These are phyloP conservation scores for Schizothecium vesticola DNA, from an alignment of 495 filamentous ascomycete species.

Conservation along the genomic window DNA sequence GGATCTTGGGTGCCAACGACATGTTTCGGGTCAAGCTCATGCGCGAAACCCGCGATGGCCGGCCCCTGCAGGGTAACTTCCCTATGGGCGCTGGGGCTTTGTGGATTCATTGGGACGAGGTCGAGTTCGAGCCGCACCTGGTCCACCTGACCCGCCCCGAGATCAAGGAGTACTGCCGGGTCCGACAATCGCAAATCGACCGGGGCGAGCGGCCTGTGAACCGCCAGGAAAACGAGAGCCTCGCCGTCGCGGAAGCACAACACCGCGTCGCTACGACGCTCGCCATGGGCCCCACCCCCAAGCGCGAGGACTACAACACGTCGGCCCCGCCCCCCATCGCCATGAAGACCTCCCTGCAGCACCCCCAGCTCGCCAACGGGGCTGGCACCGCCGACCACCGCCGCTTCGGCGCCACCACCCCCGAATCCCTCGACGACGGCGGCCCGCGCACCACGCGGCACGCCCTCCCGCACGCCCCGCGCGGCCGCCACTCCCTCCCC, in stretches of 20 bases:
- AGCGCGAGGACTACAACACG: constrained; percentile 11
- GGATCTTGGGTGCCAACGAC: constrained; percentile 47
- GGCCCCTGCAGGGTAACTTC: constrained; percentile 43
- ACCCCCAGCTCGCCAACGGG: constrained; percentile 7
- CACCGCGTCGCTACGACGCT: constrained; percentile 32
- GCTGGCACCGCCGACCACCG: constrained; percentile 1
- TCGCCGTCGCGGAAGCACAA: constrained; percentile 44
- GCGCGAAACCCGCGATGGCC: constrained; percentile 45
- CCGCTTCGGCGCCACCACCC: constrained; percentile 9
- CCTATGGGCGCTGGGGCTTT: constrained; percentile 47
- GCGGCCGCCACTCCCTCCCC: constrained; percentile 26
- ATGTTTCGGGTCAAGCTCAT: constrained; percentile 51
- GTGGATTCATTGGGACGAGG: constrained; percentile 53
- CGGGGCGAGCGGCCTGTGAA: constrained; percentile 40
- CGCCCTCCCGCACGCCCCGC: constrained; percentile 1
- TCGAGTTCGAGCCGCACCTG: constrained; percentile 44
- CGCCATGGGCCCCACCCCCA: constrained; percentile 1
- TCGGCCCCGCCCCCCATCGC: constrained; percentile 12
- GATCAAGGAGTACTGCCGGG: constrained; percentile 50
- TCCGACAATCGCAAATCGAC: constrained; percentile 46
- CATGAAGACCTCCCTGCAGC: constrained; percentile 14
- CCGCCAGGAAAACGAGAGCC: constrained; percentile 41
- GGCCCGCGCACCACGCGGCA: neutral
- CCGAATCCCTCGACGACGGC: constrained; percentile 1
- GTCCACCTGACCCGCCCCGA: constrained; percentile 38